Base-by-base conservation (phyloP, 23 red algal species). In the Gracilaria gracilis region DNA sequence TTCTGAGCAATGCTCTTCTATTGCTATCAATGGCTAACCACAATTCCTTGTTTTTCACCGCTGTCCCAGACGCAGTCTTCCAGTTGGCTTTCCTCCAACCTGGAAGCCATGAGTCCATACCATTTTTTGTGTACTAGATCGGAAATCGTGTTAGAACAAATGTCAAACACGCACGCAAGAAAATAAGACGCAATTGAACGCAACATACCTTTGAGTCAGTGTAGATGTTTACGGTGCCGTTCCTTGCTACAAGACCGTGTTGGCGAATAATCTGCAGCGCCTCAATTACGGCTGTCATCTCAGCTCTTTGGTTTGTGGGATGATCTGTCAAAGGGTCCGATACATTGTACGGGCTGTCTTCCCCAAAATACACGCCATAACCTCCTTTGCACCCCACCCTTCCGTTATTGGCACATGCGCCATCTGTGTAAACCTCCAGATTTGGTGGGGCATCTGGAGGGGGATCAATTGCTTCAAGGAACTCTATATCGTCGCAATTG, bases 271-370 rank as follows among this genome's bases (percentile, higher is more conserved):
- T 80, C n/a, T 92, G 76, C 14, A 98, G 35, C 14, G 96, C 96
- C 28, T 78, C 70, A 42, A 98, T 31, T 11, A 98, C 79, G 12
- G 82, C 96, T 16, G 37, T 89, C 91, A 98, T 86, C 66, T 98
- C 96, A 29, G 96, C 96, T n/a, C 96, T 78, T 53, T 98, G 81
- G 51, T 98, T 98, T 12, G 96, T 98, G 54, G 89, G 96, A 46
- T 20, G 35, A n/a, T 62, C 86, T 20, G 27, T 25, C 23, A 98
- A 66, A 8, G 75, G 84, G 19, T 55, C 80, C 31, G 92, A 93
- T 12, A 95, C 82, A 83, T 98, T 98, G 46, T 81, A 80, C 19
- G 67, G 42, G 57, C 84, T 90, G 20, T 78, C 64, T 5, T 88
- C 55, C 9, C 91, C 96, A 64, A 98, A 98, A 62, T 75, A 98